Evolutionary conservation across 495 filamentous ascomycete species (phyloP), one percentile per base, ranked within the genome.

Genomic region (Talaromyces thailandensis): DNA sequence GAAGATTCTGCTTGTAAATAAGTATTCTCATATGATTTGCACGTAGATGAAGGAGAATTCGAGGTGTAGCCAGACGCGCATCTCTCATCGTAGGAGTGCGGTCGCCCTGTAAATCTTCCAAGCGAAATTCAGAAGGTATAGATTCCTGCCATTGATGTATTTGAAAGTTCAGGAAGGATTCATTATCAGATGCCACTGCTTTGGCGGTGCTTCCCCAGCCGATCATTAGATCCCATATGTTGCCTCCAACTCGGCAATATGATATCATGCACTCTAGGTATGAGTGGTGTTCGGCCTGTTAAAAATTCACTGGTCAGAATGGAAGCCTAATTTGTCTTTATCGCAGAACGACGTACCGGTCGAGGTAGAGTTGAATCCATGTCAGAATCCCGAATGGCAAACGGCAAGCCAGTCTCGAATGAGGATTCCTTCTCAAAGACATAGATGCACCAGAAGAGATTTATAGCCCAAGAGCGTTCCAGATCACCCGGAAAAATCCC

Each of bases 381-480:
- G 70, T 93, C 90, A 6, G 86, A 79, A 67, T 95, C 91, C 63
- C 91, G 88, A 43, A 91, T 79, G 12, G 85, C 84, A 73, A 90
- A 93, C 0, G 89, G 89, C 69, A 93, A 74, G 2, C 91, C 90
- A 0, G 87, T 91, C 18, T 87, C 87, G 63, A 95, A 93, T 58
- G 86, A 88, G 86, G 88, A 93, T 43, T 91, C 80, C 6, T 88
- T 77, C 68, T 95, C 91, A 25, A 95, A 79, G 2, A 91, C 86
- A 63, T 92, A 93, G 24, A 89, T 82, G n/a, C 87, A 84, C 91
- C 91, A 95, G 69, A 93, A 95, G 0, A 88, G 81, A 35, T 86
- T 81, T 31, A 87, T 79, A 0, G 85, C 88, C 66, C 80, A 81
- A 14, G 75, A 77, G 28, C 86, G 81, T 45, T 88, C 85, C 21